These are phyloP conservation scores for Cercophora samala DNA, from an alignment of 495 filamentous ascomycete species.

Conservation along the genomic window DNA sequence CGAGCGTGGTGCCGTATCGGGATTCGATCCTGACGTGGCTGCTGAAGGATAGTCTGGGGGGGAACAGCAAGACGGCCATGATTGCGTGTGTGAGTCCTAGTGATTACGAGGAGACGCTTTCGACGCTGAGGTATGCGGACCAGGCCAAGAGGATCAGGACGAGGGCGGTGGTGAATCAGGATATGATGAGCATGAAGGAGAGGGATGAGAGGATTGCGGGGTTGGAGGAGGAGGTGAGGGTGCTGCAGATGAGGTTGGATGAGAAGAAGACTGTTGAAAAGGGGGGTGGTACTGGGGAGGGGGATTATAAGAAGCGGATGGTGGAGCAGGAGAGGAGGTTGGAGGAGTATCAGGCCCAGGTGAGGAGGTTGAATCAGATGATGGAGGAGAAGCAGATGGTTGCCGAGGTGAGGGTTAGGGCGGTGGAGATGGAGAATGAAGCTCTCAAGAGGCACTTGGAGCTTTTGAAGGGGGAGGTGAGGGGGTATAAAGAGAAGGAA, in stretches of 20 bases:
- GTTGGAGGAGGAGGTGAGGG: conserved; percentile 90
- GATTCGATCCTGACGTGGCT: conserved; percentile 98
- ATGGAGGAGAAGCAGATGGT: conserved; percentile 92
- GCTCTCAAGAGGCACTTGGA: conserved; percentile 79
- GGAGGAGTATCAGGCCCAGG: conserved; percentile 87
- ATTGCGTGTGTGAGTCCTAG: conserved; percentile 93
- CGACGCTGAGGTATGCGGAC: conserved; percentile 93
- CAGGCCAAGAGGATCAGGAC: conserved; percentile 97
- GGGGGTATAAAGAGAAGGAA: conserved; percentile 68
- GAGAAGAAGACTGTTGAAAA: conserved; percentile 45
- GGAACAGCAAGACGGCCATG: conserved; percentile 98
- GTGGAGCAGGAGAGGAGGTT: conserved; percentile 60
- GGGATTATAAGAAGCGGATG: conserved; percentile 88
- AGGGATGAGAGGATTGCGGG: conserved; percentile 88
- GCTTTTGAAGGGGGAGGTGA: conserved; percentile 78
- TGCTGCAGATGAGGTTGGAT: conserved; percentile 70
- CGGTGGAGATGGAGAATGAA: conserved; percentile 83
- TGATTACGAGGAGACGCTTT: conserved; percentile 96
- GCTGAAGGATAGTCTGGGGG: conserved; percentile 89
- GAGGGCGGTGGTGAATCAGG: conserved; percentile 93
- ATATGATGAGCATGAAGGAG: conserved; percentile 78
- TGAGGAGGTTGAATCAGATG: conserved; percentile 79
- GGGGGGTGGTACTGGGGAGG: conserved; percentile 70
- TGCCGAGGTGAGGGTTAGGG: conserved; percentile 85
- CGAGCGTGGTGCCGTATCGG: conserved; percentile 78